Evolutionary conservation across 345 rosid species (phyloP), one percentile per base, ranked within the genome.

Genomic region (Salix arbutifolia): DNA sequence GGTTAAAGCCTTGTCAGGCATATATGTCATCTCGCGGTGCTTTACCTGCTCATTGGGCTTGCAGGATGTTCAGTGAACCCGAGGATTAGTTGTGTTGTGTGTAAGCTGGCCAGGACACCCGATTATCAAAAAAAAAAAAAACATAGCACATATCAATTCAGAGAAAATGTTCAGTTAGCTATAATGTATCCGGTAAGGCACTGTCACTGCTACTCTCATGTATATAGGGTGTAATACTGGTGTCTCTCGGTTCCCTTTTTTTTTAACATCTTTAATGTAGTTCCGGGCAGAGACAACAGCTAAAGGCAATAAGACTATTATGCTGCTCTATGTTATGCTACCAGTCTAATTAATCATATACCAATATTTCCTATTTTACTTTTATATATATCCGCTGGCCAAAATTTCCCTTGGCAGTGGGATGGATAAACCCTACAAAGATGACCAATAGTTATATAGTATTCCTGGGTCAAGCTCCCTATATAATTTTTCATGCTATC

Each of bases 401-500:
- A 68, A 76, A 68, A 68, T 28, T 68, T 56, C 73, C 60, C 40
- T 13, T 10, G 12, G 19, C 17, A 26, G 35, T 19, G 60, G 56
- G 44, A 69, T 56, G 38, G 69, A 30, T 61, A 53, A 19, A 67
- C 46, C 0, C 40, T 35, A 12, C 28, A 38, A 26, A 23, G 30
- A 69, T 26, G 21, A 19, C 66, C 73, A 25, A 25, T 2, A 16
- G 38, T 37, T 44, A 44, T 65, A 65, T 25, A 14, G 18, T 65
- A 37, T 26, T 17, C 5, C 23, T 25, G 48, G 69, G 61, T 30
- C 61, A 60, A 61, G 38, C 79, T 76, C 68, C 37, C 74, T 65
- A 14, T 11, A 13, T 70, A 60, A 50, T 71, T 70, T 40, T 70
- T 79, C 76, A 74, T 60, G 83, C 80, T 69, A 79, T 80, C 83